Conservation (phyloP, 495 filamentous ascomycete genomes). For the Jackrogersella multiformis region DNA sequence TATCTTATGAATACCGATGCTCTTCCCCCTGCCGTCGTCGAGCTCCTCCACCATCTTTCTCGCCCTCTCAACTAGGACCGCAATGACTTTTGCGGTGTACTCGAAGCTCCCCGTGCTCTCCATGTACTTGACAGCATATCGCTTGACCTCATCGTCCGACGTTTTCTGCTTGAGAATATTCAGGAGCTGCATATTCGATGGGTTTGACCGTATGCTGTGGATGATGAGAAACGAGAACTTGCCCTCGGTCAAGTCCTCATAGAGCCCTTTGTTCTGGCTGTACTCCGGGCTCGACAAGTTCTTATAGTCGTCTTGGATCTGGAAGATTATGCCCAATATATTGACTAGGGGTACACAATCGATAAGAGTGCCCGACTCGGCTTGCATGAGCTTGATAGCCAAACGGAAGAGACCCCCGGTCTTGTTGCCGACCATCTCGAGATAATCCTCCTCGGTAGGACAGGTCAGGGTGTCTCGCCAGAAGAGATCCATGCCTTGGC, state of each 20-base stretch:
- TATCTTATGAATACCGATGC: conserved; percentile 58
- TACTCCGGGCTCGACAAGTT: conserved; percentile 82
- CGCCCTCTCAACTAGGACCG: conserved; percentile 72
- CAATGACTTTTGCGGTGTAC: conserved; percentile 78
- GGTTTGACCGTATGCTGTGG: conserved; percentile 86
- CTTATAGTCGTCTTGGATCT: conserved; percentile 96
- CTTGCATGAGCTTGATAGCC: conserved; percentile 96
- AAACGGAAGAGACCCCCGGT: conserved; percentile 95
- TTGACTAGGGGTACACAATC: conserved; percentile 90
- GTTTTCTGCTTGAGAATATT: conserved; percentile 95
- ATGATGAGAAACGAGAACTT: conserved; percentile 99
- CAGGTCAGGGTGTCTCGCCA: conserved; percentile 95
- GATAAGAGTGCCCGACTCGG: conserved; percentile 71
- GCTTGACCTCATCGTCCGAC: conserved; percentile 85
- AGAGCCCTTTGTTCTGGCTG: conserved; percentile 89
- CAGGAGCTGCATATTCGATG: conserved; percentile 80
- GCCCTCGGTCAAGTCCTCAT: conserved; percentile 96
- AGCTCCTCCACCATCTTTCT: conserved; percentile 71
- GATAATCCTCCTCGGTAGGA: conserved; percentile 94
- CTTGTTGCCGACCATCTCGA: conserved; percentile 99
- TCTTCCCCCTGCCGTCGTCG: conserved; percentile 62
- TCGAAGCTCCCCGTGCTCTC: conserved; percentile 87
- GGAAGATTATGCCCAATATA: conserved; percentile 90
- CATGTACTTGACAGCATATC: conserved; percentile 93
- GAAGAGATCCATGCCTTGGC: conserved; percentile 97